Evolutionary conservation across 2,329 filamentous ascomycete genomes (phyloP).

Genomic region (Exophiala alcalophila): DNA sequence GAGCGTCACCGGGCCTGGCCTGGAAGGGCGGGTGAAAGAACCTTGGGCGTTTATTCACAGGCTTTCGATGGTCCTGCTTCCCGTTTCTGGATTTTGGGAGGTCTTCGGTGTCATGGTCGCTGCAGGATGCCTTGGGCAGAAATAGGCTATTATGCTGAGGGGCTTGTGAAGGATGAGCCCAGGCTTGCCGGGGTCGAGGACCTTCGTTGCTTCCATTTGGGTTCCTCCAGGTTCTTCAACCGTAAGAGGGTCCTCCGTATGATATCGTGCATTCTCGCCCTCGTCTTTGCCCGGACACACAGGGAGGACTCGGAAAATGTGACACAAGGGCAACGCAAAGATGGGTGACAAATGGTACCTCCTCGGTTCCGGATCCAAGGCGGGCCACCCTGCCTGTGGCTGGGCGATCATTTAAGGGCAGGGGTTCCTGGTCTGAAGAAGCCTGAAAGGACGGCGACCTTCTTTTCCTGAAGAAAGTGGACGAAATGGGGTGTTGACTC

Average conservation of each 20-base stretch:
- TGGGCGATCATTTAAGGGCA: conserved; percentile 21
- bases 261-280: conserved; percentile 19
- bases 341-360: conserved; percentile 25
- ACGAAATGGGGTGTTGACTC: no score
- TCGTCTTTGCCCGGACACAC: conserved; percentile 13
- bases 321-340: conserved; percentile 17
- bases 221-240: no score
- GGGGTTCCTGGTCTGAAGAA: conserved; percentile 8
- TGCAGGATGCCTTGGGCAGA: conserved; percentile 4
- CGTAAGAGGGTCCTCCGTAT: no score
- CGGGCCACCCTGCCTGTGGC: conserved; percentile 15
- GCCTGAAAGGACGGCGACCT: no score
- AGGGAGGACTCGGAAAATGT: conserved; percentile 23
- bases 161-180: conserved; percentile 2
- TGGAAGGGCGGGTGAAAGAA: no score
- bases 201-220: conserved; percentile 9
- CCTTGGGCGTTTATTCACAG: no score
- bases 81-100: no score
- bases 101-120: conserved; percentile 1
- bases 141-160: conserved; percentile 14
- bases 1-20: no score
- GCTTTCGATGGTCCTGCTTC: no score
- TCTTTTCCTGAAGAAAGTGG: neutral
- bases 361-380: conserved; percentile 15
- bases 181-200: conserved; percentile 11